A percentile compares a stretch with the other conserved stretches of the same genome.
Conservation (phyloP, 768 basidiomycete genomes). For the Kwoniella shandongensis region DNA sequence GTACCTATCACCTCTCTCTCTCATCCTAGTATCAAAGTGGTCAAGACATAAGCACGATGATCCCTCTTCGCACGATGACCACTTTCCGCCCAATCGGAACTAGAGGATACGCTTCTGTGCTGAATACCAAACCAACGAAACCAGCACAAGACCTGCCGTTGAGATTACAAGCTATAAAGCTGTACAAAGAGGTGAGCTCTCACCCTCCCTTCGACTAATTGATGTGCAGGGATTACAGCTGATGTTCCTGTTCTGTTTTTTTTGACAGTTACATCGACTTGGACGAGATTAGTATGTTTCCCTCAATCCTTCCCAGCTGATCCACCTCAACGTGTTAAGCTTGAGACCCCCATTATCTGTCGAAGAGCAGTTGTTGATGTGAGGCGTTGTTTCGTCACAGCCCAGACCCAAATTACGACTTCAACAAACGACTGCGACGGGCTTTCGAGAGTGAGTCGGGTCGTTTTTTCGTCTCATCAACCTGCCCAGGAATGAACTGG, state of each 20-base stretch:
- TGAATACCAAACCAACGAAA: conserved; percentile 3
- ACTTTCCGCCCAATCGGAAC: too few relatives aligned
- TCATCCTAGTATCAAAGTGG: too few relatives aligned
- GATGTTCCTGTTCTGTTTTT: too few relatives aligned
- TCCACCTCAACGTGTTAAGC: too few relatives aligned
- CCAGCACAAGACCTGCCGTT: conserved; percentile 14
- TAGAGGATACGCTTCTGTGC: conserved; percentile 12
- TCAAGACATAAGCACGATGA: too few relatives aligned
- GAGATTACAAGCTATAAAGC: conserved; percentile 47
- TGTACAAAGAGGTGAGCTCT: conserved; percentile 51
- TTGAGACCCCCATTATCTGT: too few relatives aligned
- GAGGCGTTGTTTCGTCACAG: conserved; percentile 17
- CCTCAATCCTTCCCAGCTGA: background rate
- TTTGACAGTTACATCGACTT: conserved; percentile 10
- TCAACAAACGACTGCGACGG: conserved; percentile 50
- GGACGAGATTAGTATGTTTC: conserved; percentile 17
- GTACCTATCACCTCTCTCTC: too few relatives aligned
- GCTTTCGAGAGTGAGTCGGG: conserved; percentile 50
- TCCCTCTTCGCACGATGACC: too few relatives aligned
- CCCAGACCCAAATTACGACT: conserved; percentile 51
- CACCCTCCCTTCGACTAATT: too few relatives aligned
- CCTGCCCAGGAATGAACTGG: too few relatives aligned
- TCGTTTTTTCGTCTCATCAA: too few relatives aligned
- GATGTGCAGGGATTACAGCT: background rate
- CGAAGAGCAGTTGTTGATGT: too few relatives aligned